phyloP scores from a whole-genome alignment of 2,329 filamentous ascomycete species.

The Fusarium cicatricum region DNA sequence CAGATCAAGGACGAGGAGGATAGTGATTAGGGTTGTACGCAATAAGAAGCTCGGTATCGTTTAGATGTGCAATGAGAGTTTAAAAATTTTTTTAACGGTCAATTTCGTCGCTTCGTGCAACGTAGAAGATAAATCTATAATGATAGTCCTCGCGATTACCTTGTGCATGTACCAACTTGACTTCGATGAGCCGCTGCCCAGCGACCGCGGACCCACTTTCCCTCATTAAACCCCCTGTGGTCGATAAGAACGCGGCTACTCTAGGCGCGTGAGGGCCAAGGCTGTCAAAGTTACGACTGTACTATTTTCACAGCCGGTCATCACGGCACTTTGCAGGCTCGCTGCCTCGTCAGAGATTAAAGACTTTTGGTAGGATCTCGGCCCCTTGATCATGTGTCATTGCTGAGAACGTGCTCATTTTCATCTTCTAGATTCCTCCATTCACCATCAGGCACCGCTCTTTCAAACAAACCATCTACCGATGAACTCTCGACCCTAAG shows the following conservation, averaged over 20 bases:
- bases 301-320: conserved; percentile 28
- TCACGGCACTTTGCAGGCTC: conserved; percentile 23
- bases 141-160: too few relatives aligned
- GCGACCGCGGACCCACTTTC: conserved; percentile 22
- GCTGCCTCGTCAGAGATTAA: conserved; percentile 19
- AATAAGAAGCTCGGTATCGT: background rate
- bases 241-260: conserved; percentile 28
- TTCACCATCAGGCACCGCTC: background rate
- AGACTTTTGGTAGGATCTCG: conserved; percentile 3
- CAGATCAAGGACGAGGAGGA: conserved; percentile 22
- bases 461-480: conserved; percentile 6
- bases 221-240: conserved; percentile 41
- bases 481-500: conserved; percentile 14
- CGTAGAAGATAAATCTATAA: too few relatives aligned
- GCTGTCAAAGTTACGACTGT: conserved; percentile 20
- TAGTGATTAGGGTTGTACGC: conserved; percentile 16
- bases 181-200: conserved; percentile 20
- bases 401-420: background rate
- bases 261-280: conserved; percentile 27
- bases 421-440: background rate
- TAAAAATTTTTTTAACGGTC: too few relatives aligned
- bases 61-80: background rate
- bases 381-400: background rate
- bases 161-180: too few relatives aligned
- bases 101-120: too few relatives aligned